phyloP scores from a whole-genome alignment of 2,329 filamentous ascomycete species.

The Aureobasidium sp. region DNA sequence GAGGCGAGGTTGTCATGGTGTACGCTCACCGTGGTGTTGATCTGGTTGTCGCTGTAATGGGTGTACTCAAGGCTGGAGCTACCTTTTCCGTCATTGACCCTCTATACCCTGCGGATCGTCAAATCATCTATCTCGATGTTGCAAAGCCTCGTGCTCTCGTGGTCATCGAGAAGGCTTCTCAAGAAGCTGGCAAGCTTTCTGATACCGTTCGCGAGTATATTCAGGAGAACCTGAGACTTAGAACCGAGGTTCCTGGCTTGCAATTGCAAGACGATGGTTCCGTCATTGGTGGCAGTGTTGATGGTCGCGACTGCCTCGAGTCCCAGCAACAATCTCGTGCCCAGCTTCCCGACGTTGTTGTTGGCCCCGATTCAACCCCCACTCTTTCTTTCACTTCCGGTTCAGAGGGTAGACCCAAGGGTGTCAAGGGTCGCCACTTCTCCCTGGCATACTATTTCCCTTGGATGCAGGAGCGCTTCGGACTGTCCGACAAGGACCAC shows the following conservation, averaged over 20 bases:
- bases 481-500: conserved; percentile 58
- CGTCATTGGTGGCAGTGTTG: conserved; percentile 57
- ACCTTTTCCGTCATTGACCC: conserved; percentile 65
- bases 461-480: conserved; percentile 86
- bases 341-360: conserved; percentile 58
- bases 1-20: conserved; percentile 88
- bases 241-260: conserved; percentile 65
- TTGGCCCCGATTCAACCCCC: conserved; percentile 77
- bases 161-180: conserved; percentile 61
- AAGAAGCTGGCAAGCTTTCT: conserved; percentile 56
- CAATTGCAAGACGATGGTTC: conserved; percentile 61
- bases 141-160: conserved; percentile 65
- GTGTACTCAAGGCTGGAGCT: conserved; percentile 50
- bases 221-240: conserved; percentile 60
- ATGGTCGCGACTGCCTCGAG: conserved; percentile 58
- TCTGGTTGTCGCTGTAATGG: conserved; percentile 72
- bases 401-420: conserved; percentile 71
- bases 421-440: conserved; percentile 80
- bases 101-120: conserved; percentile 68
- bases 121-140: conserved; percentile 76
- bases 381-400: conserved; percentile 59
- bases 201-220: conserved; percentile 59
- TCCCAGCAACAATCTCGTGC: conserved; percentile 43
- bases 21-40: conserved; percentile 78
- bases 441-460: conserved; percentile 77